These are phyloP conservation scores for Pueraria montana DNA, from an alignment of 306 rosid genomes.

Conservation along the genomic window DNA sequence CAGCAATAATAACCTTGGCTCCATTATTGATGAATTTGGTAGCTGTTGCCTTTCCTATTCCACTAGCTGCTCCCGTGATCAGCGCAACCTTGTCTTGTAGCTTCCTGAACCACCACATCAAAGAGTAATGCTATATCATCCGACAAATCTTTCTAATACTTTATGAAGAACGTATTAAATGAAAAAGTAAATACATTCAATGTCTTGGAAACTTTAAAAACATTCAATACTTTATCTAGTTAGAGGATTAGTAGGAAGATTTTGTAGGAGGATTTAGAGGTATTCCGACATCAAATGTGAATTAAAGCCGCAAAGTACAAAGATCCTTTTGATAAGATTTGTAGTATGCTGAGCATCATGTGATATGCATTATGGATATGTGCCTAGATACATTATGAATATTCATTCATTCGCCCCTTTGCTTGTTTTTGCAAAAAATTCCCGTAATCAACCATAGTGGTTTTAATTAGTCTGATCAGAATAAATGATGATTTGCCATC, in stretches of 20 bases:
- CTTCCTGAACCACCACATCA: constrained; percentile 56
- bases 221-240: neutral
- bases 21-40: constrained; percentile 78
- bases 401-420: neutral
- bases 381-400: constrained; percentile 1
- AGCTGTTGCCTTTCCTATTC: constrained; percentile 89
- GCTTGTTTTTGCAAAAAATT: constrained; percentile 7
- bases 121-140: neutral
- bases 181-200: neutral
- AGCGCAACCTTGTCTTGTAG: constrained; percentile 87
- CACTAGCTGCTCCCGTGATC: constrained; percentile 96
- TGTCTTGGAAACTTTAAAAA: neutral
- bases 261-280: neutral
- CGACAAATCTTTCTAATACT: neutral
- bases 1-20: constrained; percentile 91
- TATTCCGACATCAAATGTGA: constrained; percentile 34
- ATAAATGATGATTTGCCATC: neutral
- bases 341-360: neutral
- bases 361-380: neutral
- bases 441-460: neutral
- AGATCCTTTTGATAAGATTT: constrained; percentile 24
- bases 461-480: neutral
- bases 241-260: neutral
- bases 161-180: neutral
- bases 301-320: constrained; percentile 2